A percentile compares a stretch with the other conserved stretches of the same genome.
phyloP scores from a whole-genome alignment of 2,329 filamentous ascomycete species.

The Talaromyces sp. region DNA sequence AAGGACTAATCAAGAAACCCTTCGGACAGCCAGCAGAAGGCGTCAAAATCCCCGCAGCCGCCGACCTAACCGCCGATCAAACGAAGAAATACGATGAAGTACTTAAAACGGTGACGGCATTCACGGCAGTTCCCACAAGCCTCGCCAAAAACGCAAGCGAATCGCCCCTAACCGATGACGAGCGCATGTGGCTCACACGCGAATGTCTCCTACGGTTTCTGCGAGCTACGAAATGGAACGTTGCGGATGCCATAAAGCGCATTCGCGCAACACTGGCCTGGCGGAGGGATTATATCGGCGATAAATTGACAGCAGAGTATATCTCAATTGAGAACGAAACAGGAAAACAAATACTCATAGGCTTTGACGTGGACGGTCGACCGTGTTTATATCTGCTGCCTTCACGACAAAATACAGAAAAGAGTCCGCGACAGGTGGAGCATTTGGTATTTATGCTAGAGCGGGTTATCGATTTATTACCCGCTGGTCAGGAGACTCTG shows the following conservation, averaged over 20 bases:
- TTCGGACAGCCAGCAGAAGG: slow-evolving; percentile 56
- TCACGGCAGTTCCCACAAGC: slow-evolving; percentile 66
- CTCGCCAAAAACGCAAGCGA: slow-evolving; percentile 55
- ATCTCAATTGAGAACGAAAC: slow-evolving; percentile 94
- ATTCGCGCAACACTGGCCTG: slow-evolving; percentile 76
- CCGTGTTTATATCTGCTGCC: slow-evolving; percentile 90
- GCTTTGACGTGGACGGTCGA: slow-evolving; percentile 80
- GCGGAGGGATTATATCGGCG: slow-evolving; percentile 85
- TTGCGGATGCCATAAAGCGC: slow-evolving; percentile 72
- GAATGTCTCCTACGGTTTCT: slow-evolving; percentile 93
- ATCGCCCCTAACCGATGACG: slow-evolving; percentile 68
- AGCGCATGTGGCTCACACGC: slow-evolving; percentile 84
- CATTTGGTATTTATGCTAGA: slow-evolving; percentile 97
- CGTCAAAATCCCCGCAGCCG: slow-evolving; percentile 55
- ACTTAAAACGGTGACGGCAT: slow-evolving; percentile 65
- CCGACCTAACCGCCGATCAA: slow-evolving; percentile 70
- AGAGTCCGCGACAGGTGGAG: slow-evolving; percentile 80
- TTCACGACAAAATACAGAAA: slow-evolving; percentile 86
- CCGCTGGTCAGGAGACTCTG: slow-evolving; percentile 78
- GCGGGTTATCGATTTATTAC: slow-evolving; percentile 80
- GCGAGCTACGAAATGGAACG: slow-evolving; percentile 86
- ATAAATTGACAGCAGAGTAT: slow-evolving; percentile 71
- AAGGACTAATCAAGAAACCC: slow-evolving; percentile 51
- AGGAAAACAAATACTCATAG: slow-evolving; percentile 86
- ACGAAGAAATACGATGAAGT: slow-evolving; percentile 75